Conservation (phyloP, 495 filamentous ascomycete genomes). For the Aspergillus panamensis region DNA sequence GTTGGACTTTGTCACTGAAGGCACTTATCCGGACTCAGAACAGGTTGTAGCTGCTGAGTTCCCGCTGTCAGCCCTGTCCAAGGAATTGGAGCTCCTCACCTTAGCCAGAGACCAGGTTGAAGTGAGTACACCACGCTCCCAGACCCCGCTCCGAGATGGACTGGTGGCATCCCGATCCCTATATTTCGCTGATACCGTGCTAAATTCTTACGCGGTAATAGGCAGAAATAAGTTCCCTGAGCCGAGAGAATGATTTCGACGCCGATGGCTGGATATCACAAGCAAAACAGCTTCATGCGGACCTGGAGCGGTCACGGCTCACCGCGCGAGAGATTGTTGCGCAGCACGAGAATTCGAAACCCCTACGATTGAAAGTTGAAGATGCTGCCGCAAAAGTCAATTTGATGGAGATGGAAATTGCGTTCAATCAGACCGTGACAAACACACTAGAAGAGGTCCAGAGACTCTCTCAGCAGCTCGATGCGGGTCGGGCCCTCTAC, state of each 20-base stretch:
- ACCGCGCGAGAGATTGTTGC: slow-evolving; percentile 73
- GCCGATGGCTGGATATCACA: slow-evolving; percentile 81
- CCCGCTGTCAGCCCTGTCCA: slow-evolving; percentile 53
- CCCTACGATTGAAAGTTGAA: slow-evolving; percentile 54
- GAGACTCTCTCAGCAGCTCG: slow-evolving; percentile 36
- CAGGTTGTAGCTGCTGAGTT: slow-evolving; percentile 61
- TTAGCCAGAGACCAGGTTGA: slow-evolving; percentile 65
- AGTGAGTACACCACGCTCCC: slow-evolving; percentile 40
- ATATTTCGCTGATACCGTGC: background rate
- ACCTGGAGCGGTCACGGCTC: slow-evolving; percentile 68
- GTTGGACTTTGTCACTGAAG: slow-evolving; percentile 66
- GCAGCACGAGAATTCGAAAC: slow-evolving; percentile 61
- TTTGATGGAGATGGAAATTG: slow-evolving; percentile 70
- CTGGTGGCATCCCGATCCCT: background rate
- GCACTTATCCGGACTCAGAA: slow-evolving; percentile 70
- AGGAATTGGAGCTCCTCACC: slow-evolving; percentile 61
- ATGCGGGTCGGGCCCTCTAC: slow-evolving; percentile 48
- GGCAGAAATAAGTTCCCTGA: slow-evolving; percentile 68
- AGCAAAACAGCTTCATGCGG: slow-evolving; percentile 75
- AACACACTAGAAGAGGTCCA: slow-evolving; percentile 59
- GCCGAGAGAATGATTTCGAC: slow-evolving; percentile 69
- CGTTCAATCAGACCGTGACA: slow-evolving; percentile 68
- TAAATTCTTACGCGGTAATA: slow-evolving; percentile 28
- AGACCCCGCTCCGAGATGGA: background rate
- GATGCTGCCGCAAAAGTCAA: slow-evolving; percentile 67